These are phyloP conservation scores for Pyrenula massariospora DNA, from an alignment of 495 filamentous ascomycete species.

Conservation along the genomic window DNA sequence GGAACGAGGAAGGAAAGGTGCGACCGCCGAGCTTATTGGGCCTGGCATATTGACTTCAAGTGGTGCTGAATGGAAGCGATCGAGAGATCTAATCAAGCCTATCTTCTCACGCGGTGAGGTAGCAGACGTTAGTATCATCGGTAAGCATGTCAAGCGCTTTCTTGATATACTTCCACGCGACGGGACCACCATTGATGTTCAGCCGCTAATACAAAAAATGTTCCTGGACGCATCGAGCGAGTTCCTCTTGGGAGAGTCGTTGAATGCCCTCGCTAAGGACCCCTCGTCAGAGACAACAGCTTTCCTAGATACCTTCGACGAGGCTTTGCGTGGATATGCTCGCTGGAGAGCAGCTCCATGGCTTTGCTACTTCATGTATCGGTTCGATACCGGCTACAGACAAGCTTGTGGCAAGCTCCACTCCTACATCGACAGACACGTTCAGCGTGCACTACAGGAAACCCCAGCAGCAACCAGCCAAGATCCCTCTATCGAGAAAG, in stretches of 20 bases:
- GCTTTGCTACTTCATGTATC: not conserved
- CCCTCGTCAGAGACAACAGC: not conserved
- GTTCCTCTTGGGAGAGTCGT: conserved; percentile 51
- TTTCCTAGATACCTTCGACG: not conserved
- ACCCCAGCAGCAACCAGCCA: not conserved
- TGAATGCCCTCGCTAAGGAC: conserved; percentile 23
- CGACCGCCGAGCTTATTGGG: not conserved
- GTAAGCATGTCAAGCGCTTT: conserved; percentile 43
- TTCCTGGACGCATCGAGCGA: conserved; percentile 59
- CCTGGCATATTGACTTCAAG: not conserved
- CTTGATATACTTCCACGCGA: conserved; percentile 34
- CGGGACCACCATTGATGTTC: conserved; percentile 42
- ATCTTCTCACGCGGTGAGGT: conserved; percentile 11
- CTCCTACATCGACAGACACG: conserved; percentile 13
- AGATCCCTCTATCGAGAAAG: not conserved
- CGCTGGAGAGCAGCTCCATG: not conserved
- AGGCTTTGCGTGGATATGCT: not conserved
- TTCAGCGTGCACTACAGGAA: conserved; percentile 5
- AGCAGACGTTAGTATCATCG: conserved; percentile 35
- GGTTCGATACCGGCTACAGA: conserved; percentile 4
- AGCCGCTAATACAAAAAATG: conserved; percentile 44
- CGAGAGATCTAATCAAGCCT: not conserved
- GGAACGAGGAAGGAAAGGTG: not conserved
- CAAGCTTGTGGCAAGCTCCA: conserved; percentile 9
- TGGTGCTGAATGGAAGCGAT: not conserved